Evolutionary conservation across 495 filamentous ascomycete genomes (phyloP), one percentile per base, ranked within the genome.

Genomic region (Xylaria telfairii): DNA sequence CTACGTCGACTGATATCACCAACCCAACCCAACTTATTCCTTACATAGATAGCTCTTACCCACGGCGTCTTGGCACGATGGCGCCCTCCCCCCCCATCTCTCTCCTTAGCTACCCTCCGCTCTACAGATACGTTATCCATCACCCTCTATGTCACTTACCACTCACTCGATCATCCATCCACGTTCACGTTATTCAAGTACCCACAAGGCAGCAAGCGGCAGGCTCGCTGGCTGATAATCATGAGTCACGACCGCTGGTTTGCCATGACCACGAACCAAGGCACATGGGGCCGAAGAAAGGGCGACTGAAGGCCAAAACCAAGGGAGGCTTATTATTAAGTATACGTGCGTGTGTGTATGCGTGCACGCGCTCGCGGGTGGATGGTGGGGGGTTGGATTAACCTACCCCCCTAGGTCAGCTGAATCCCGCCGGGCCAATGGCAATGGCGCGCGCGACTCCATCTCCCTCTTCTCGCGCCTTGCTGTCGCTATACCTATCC

Each of bases 211-310:
- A 54, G 12, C 0, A 21, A 28, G 49, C 24, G 13, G 4, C 28
- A 57, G 56, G 9, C 54, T 28, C 3, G 0, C 54, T 15, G 17
- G 30, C 56, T 54, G 26, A 17, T 54, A 15, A 26, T 26, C 47
- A 51, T 26, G 47, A 51, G 46, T 26, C 47, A 51, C 21, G 6
- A 26, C 21, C 47, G n/a, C 19, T 21, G n/a, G n/a, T n/a, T n/a
- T n/a, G 12, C 47, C n/a, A 49, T 12, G 47, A 49, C 47, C 19
- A 49, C 47, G 47, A 13, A 8, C 47, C 51, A 17, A 61, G 59
- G 34, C 59, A 26, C 59, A 61, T 42, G 59, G 59, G 59, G 8
- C 59, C 30, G n/a, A 59, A 37, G 30, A 59, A 59, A n/a, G 56
- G 32, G 19, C 5, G 32, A 3, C 4, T 17, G 34, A 42, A n/a